A percentile compares a stretch with the other conserved stretches of the same genome.
Conservation (phyloP, 257 asterid genomes). For the Petrea volubilis region DNA sequence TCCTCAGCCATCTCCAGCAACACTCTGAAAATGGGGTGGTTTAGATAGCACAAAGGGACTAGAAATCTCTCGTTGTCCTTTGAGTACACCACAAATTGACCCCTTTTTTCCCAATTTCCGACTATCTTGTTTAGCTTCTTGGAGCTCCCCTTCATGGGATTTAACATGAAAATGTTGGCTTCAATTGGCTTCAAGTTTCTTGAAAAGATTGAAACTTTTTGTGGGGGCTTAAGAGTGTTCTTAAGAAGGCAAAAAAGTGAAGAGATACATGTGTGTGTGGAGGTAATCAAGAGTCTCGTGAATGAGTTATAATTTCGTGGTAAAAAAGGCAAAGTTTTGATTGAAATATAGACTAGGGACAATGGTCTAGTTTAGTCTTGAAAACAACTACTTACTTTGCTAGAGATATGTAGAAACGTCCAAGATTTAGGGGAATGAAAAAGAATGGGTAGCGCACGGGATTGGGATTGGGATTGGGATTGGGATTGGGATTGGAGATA, state of each 20-base stretch:
- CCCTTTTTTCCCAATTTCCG: constrained; percentile 40
- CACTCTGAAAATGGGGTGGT: constrained; percentile 58
- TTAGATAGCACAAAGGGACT: constrained; percentile 40
- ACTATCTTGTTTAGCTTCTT: constrained; percentile 44
- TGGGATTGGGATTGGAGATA: too few relatives aligned
- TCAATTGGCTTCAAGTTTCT: neutral
- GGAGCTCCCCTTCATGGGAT: constrained; percentile 40
- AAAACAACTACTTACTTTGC: neutral
- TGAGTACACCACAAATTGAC: constrained; percentile 53
- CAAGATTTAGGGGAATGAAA: constrained; percentile 3
- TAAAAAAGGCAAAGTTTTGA: neutral
- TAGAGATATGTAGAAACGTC: constrained; percentile 27
- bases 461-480: neutral
- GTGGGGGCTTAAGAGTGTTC: neutral
- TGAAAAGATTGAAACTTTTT: constrained; percentile 3
- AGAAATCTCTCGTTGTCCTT: constrained; percentile 44
- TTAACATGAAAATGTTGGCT: neutral
- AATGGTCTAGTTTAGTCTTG: constrained; percentile 19
- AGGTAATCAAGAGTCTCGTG: constrained; percentile 28
- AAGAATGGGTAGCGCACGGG: neutral
- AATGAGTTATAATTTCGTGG: neutral
- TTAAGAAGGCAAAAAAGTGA: constrained; percentile 23
- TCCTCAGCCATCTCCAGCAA: constrained; percentile 62
- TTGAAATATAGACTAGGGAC: constrained; percentile 1
- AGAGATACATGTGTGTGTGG: constrained; percentile 42